phyloP scores from a whole-genome alignment of 2,329 filamentous ascomycete species.

The Alternaria ethzedia region DNA sequence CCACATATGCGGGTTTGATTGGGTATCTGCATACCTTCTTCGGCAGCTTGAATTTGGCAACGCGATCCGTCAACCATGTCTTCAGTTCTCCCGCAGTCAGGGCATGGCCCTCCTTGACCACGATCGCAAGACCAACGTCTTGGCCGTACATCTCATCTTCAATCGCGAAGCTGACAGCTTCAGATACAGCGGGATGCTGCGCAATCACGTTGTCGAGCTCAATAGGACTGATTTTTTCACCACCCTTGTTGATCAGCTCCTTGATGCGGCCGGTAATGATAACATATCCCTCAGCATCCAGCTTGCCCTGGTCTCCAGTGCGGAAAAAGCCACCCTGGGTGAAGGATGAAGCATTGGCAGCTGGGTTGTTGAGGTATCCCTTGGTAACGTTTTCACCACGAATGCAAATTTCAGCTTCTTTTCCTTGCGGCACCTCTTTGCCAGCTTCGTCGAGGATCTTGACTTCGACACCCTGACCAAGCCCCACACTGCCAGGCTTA shows the following conservation, averaged over 20 bases:
- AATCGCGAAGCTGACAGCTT: conserved; percentile 84
- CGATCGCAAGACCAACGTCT: conserved; percentile 78
- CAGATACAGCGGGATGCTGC: conserved; percentile 73
- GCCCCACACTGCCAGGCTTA: conserved; percentile 80
- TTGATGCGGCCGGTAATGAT: conserved; percentile 92
- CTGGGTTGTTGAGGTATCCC: conserved; percentile 83
- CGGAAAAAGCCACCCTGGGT: conserved; percentile 81
- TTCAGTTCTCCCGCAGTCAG: conserved; percentile 67
- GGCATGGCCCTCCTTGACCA: conserved; percentile 69
- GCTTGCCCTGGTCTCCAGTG: conserved; percentile 84
- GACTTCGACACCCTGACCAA: conserved; percentile 84
- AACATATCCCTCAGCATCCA: conserved; percentile 80
- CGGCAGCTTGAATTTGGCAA: conserved; percentile 85
- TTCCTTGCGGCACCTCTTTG: conserved; percentile 70
- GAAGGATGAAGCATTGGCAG: conserved; percentile 77
- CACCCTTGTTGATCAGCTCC: conserved; percentile 89
- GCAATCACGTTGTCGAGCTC: conserved; percentile 84
- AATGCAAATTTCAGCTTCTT: conserved; percentile 83
- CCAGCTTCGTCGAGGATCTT: conserved; percentile 76
- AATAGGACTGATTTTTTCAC: conserved; percentile 88
- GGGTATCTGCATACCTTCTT: conserved; percentile 67
- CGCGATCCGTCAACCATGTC: conserved; percentile 70
- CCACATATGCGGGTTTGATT: conserved; percentile 13
- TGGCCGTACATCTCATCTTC: conserved; percentile 84
- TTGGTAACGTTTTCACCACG: conserved; percentile 81